phyloP scores from a whole-genome alignment of 2,329 filamentous ascomycete species.

The Monosporascus sp. region DNA sequence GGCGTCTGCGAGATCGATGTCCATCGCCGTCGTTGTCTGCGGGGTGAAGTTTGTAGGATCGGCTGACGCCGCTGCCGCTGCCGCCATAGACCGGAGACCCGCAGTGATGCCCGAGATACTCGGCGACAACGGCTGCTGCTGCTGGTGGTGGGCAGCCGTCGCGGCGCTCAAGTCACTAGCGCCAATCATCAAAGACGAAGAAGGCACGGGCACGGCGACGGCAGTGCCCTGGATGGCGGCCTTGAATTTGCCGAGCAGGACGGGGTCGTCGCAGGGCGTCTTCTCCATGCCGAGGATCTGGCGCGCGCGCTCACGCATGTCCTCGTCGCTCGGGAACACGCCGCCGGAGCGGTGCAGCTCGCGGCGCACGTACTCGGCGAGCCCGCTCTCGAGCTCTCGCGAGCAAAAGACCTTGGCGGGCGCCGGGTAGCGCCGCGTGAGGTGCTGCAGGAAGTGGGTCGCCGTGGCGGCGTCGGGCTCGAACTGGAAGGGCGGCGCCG shows the following conservation, averaged over 20 bases:
- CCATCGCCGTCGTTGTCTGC: conserved; percentile 12
- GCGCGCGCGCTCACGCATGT: conserved; percentile 40
- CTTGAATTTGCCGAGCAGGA: conserved; percentile 50
- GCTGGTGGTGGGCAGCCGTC: not conserved
- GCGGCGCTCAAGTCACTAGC: not conserved
- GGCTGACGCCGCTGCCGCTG: not conserved
- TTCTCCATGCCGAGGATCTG: conserved; percentile 39
- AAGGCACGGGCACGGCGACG: not conserved
- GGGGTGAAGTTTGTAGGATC: not conserved
- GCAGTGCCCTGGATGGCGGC: conserved; percentile 29
- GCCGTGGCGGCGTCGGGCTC: conserved; percentile 38
- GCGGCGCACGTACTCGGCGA: conserved; percentile 41
- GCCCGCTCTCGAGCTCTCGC: conserved; percentile 50
- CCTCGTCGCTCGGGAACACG: conserved; percentile 42
- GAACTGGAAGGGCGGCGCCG: conserved; percentile 19
- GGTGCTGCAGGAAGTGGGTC: conserved; percentile 41
- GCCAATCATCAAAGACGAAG: not conserved
- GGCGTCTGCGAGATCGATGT: conserved; percentile 3
- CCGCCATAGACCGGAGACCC: conserved; percentile 3
- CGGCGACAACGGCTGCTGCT: too few species aligned
- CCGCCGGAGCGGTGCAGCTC: conserved; percentile 33
- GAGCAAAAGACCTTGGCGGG: conserved; percentile 52
- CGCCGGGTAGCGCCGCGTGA: conserved; percentile 37
- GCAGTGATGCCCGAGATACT: conserved; percentile 6
- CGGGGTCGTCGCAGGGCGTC: conserved; percentile 50